phyloP scores from a whole-genome alignment of 495 filamentous ascomycete species.

The Chaetomium fimeti region DNA sequence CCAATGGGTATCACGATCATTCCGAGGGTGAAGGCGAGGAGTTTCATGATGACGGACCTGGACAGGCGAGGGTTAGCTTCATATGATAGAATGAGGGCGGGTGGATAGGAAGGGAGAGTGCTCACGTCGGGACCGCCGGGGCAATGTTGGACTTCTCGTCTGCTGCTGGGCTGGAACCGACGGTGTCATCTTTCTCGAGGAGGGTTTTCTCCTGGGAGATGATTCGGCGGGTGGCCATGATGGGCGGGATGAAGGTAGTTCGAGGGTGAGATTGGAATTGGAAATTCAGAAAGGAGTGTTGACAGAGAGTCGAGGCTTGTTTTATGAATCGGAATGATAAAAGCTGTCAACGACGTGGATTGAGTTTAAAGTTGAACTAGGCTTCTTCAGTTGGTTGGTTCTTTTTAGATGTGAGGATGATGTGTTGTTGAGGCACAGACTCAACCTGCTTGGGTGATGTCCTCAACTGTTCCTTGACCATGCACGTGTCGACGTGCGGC shows the following conservation, averaged over 20 bases:
- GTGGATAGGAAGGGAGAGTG: constrained; percentile 20
- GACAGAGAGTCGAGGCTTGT: not conserved
- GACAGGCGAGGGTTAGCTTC: constrained; percentile 17
- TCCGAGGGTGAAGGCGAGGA: constrained; percentile 83
- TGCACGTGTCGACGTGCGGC: constrained; percentile 28
- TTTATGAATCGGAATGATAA: not conserved
- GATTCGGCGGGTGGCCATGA: constrained; percentile 61
- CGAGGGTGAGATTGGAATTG: not conserved
- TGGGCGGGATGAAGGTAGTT: constrained; percentile 18
- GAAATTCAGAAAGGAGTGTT: not conserved
- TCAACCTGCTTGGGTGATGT: not conserved
- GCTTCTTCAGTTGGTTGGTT: constrained; percentile 5
- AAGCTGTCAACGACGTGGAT: not conserved
- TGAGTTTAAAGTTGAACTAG: not conserved
- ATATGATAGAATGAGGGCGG: not conserved
- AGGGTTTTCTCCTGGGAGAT: constrained; percentile 53
- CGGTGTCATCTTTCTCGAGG: constrained; percentile 54
- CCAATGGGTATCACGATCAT: constrained; percentile 85
- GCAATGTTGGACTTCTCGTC: constrained; percentile 51
- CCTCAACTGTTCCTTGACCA: not conserved
- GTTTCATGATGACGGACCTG: constrained; percentile 84
- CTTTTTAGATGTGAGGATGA: not conserved
- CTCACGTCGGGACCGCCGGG: constrained; percentile 73
- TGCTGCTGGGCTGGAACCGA: constrained; percentile 37
- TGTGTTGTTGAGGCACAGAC: constrained; percentile 3